Percentiles rank a stretch among this genome's conserved stretches.
These are phyloP conservation scores for Boechera stricta DNA, from an alignment of 345 rosid genomes.

Conservation along the genomic window DNA sequence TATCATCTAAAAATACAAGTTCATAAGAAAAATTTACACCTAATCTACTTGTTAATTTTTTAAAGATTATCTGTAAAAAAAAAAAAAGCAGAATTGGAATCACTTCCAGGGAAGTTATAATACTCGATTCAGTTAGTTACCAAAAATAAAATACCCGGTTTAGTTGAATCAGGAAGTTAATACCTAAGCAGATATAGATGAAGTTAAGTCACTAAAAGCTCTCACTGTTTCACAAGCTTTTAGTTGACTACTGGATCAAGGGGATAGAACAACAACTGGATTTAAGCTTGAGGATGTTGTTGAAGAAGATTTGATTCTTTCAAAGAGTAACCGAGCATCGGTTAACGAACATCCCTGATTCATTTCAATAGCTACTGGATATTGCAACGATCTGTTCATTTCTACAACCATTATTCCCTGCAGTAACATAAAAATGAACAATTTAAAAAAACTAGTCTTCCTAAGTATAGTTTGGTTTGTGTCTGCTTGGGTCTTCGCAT, in stretches of 20 bases:
- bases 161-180: conserved; percentile 8
- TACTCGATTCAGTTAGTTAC: not conserved
- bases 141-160: not conserved
- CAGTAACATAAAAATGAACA: conserved; percentile 24
- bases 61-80: not conserved
- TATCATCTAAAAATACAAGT: not conserved
- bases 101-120: not conserved
- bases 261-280: conserved; percentile 42
- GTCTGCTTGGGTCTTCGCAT: conserved; percentile 8
- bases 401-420: conserved; percentile 85
- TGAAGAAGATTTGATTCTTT: conserved; percentile 55
- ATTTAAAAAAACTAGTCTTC: not conserved
- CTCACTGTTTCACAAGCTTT: conserved; percentile 10
- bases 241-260: conserved; percentile 32
- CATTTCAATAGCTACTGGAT: conserved; percentile 80
- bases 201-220: conserved; percentile 5
- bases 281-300: conserved; percentile 25
- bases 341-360: conserved; percentile 66
- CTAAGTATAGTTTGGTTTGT: conserved; percentile 5
- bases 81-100: not conserved
- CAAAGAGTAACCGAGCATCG: conserved; percentile 78
- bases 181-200: conserved; percentile 11
- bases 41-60: not conserved
- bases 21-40: not conserved
- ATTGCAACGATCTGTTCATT: conserved; percentile 55